phyloP scores from a whole-genome alignment of 805 yeast genomes.

The Nakazawaea populi region DNA sequence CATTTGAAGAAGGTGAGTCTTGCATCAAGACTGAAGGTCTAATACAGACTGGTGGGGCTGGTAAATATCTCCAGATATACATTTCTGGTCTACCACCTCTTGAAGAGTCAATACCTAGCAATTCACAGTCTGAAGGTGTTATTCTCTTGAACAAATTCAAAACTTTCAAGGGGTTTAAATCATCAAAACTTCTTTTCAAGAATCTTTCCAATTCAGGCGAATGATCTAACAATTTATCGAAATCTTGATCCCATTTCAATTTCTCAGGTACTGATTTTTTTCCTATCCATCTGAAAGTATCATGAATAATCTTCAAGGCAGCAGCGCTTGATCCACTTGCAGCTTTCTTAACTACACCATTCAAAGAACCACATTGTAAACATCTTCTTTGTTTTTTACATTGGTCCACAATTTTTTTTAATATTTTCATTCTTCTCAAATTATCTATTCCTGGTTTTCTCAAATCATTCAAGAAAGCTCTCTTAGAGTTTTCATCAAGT shows the following conservation, averaged over 20 bases:
- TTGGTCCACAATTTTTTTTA: conserved; percentile 81
- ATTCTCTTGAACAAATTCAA: conserved; percentile 83
- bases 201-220: conserved; percentile 89
- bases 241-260: conserved; percentile 79
- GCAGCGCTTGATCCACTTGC: conserved; percentile 90
- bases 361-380: conserved; percentile 75
- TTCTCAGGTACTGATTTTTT: conserved; percentile 85
- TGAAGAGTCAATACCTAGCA: conserved; percentile 83
- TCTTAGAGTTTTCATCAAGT: conserved; percentile 64
- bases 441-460: conserved; percentile 88
- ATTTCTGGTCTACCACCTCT: conserved; percentile 92
- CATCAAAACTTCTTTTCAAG: conserved; percentile 84
- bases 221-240: conserved; percentile 63
- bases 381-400: conserved; percentile 95
- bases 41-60: conserved; percentile 98
- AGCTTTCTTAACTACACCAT: conserved; percentile 97
- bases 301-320: conserved; percentile 91
- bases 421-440: conserved; percentile 81
- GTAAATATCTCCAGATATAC: conserved; percentile 94
- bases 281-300: conserved; percentile 93
- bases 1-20: conserved; percentile 84
- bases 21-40: conserved; percentile 95
- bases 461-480: conserved; percentile 68
- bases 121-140: conserved; percentile 82
- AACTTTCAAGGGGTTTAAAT: conserved; percentile 87